These are phyloP conservation scores for Arthrobotrys pseudoclavata DNA, from an alignment of 2,329 filamentous ascomycete species.

Conservation along the genomic window DNA sequence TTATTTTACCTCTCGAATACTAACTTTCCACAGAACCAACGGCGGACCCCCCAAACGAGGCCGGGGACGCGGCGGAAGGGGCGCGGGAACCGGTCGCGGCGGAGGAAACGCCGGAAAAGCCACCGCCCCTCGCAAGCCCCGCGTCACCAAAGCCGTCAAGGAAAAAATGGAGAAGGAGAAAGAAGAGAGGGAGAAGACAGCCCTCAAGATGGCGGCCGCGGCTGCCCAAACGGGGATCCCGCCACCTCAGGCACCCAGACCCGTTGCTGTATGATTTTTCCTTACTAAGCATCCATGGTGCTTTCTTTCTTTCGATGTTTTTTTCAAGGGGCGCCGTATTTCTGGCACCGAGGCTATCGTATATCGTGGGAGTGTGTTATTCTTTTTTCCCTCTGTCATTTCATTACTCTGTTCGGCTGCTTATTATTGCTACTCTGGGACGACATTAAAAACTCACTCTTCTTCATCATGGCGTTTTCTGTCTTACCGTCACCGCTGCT, in stretches of 20 bases:
- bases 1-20: not conserved
- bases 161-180: constrained; percentile 86
- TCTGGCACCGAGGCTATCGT: not conserved
- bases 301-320: not conserved
- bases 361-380: constrained; percentile 7
- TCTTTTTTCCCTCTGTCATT: not conserved
- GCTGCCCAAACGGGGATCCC: constrained; percentile 73
- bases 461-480: constrained; percentile 8
- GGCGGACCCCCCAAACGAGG: constrained; percentile 75
- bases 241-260: constrained; percentile 25
- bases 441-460: constrained; percentile 11
- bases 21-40: constrained; percentile 72
- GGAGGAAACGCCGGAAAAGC: constrained; percentile 66
- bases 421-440: constrained; percentile 5
- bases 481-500: not conserved
- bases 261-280: constrained; percentile 6
- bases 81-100: constrained; percentile 70
- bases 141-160: constrained; percentile 87
- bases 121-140: constrained; percentile 79
- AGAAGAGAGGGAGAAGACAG: constrained; percentile 74
- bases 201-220: constrained; percentile 72
- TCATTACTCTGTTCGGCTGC: not conserved
- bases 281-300: not conserved
- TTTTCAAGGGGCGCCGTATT: not conserved
- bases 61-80: constrained; percentile 66